Evolutionary conservation across 2,329 filamentous ascomycete species (phyloP).

Genomic region (Sclerotinia nivalis): DNA sequence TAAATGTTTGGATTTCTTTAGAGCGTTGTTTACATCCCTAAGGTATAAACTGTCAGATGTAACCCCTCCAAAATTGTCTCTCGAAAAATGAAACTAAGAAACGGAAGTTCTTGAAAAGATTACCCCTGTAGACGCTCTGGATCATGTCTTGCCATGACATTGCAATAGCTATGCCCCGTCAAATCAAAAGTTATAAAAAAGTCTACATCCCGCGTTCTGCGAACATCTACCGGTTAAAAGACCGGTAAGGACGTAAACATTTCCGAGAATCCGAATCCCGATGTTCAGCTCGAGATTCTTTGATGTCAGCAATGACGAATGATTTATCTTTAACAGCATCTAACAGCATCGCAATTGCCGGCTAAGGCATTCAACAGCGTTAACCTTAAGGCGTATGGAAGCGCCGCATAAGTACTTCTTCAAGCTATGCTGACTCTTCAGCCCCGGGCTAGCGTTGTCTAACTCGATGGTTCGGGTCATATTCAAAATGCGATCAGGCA

Average conservation of each 20-base stretch:
- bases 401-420: not conserved
- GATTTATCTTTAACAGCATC: not conserved
- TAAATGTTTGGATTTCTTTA: not conserved
- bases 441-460: not conserved
- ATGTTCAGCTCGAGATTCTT: not conserved
- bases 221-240: not conserved
- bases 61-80: not conserved
- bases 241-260: not conserved
- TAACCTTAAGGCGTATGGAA: not conserved
- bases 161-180: not conserved
- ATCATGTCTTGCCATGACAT: not conserved
- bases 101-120: not conserved
- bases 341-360: not conserved
- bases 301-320: not conserved
- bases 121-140: not conserved
- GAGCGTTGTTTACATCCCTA: not conserved
- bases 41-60: not conserved
- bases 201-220: not conserved
- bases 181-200: not conserved
- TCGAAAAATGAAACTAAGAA: not conserved
- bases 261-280: not conserved
- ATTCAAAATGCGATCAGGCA: not conserved
- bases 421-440: not conserved
- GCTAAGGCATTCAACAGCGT: not conserved
- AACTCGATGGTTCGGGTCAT: not conserved